Percentiles rank a stretch among this genome's conserved stretches.
Conservation (phyloP, 306 rosid genomes). For the Cucumis hystrix region DNA sequence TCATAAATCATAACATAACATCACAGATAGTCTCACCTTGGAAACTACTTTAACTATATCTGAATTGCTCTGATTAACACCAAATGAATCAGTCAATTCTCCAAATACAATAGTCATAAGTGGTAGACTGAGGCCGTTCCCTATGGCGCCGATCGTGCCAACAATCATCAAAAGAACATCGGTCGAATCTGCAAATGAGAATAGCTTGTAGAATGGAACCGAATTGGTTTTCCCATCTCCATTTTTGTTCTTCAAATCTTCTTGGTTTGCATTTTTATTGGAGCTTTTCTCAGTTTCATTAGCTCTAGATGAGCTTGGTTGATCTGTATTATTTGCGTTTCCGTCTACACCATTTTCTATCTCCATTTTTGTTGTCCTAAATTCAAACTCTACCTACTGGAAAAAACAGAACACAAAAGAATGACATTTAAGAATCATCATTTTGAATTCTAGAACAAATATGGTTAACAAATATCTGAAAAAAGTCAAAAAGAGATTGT, state of each 20-base stretch:
- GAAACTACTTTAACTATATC: constrained; percentile 49
- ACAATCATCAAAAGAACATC: constrained; percentile 48
- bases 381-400: not conserved
- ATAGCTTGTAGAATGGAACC: constrained; percentile 65
- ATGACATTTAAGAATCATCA: not conserved
- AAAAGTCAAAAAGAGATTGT: too few species aligned
- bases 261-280: not conserved
- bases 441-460: not conserved
- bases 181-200: constrained; percentile 60
- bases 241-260: constrained; percentile 23
- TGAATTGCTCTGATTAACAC: constrained; percentile 15
- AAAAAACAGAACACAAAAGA: not conserved
- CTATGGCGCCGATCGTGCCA: constrained; percentile 53
- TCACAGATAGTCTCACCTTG: constrained; percentile 10
- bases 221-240: constrained; percentile 20
- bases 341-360: constrained; percentile 15
- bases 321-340: constrained; percentile 7
- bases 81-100: constrained; percentile 48
- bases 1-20: not conserved
- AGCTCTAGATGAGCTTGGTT: constrained; percentile 20
- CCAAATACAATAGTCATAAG: constrained; percentile 58
- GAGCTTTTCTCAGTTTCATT: constrained; percentile 10
- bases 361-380: constrained; percentile 22
- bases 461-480: not conserved
- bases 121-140: constrained; percentile 46